phyloP scores from a whole-genome alignment of 2,329 filamentous ascomycete genomes.

The Westerdykella ornata region DNA sequence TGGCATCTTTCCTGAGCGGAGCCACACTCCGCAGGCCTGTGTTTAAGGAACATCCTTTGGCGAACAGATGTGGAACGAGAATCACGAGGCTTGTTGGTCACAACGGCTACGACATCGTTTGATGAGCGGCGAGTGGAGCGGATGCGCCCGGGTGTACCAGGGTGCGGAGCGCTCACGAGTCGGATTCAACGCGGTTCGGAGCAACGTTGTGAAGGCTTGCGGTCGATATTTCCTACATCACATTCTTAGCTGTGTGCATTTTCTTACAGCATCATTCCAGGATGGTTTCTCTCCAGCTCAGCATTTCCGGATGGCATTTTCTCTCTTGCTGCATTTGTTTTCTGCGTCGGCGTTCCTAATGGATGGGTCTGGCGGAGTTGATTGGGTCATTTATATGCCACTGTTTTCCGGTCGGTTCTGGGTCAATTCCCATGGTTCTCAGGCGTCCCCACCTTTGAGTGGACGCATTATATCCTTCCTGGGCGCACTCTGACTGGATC shows the following conservation, averaged over 20 bases:
- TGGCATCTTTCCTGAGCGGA: slow-evolving; percentile 40
- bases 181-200: slow-evolving; percentile 24
- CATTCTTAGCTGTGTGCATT: too few species aligned
- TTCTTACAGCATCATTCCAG: slow-evolving; percentile 8
- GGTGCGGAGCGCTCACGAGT: slow-evolving; percentile 32
- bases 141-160: slow-evolving; percentile 16
- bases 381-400: slow-evolving; percentile 13
- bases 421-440: slow-evolving; percentile 19
- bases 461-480: background rate
- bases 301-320: slow-evolving; percentile 33
- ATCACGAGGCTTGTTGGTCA: slow-evolving; percentile 33
- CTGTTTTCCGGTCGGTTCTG: slow-evolving; percentile 10
- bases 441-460: slow-evolving; percentile 19
- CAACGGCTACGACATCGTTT: slow-evolving; percentile 29
- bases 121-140: slow-evolving; percentile 32
- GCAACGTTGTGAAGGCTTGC: slow-evolving; percentile 20
- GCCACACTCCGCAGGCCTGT: slow-evolving; percentile 41
- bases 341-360: background rate
- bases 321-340: slow-evolving; percentile 23
- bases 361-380: slow-evolving; percentile 13
- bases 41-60: slow-evolving; percentile 17
- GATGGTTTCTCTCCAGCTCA: slow-evolving; percentile 20
- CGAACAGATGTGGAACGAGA: slow-evolving; percentile 4
- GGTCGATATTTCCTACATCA: slow-evolving; percentile 9
- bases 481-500: background rate